Percentiles rank a stretch among this genome's conserved stretches.
Evolutionary conservation across 176 grass and related monocot species (phyloP).

Genomic region (Elaeis guineensis): DNA sequence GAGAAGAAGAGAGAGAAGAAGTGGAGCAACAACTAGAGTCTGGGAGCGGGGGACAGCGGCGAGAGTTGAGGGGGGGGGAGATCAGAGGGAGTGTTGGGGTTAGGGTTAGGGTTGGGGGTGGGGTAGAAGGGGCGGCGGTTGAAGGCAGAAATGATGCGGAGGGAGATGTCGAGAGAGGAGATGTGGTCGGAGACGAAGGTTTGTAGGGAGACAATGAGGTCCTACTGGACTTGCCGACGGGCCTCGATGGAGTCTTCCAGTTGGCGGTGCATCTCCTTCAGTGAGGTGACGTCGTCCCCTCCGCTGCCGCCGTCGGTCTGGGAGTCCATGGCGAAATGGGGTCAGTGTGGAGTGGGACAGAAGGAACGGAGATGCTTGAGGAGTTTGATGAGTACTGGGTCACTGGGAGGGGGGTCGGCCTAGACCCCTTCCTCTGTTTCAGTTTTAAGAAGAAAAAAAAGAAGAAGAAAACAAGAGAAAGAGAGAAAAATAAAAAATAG

Average conservation of each 20-base stretch:
- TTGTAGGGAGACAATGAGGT: slow-evolving; percentile 70
- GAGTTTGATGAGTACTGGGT: too few relatives aligned
- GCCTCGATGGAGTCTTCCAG: slow-evolving; percentile 52
- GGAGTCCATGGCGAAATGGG: slow-evolving; percentile 44
- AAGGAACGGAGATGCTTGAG: too few relatives aligned
- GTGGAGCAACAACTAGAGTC: too few relatives aligned
- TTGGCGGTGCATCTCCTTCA: slow-evolving; percentile 58
- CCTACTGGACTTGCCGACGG: slow-evolving; percentile 64
- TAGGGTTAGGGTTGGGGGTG: slow-evolving; percentile 31
- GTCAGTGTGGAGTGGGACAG: too few relatives aligned
- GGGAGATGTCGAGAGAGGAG: slow-evolving; percentile 64
- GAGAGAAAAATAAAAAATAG: too few relatives aligned
- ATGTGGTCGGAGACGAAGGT: slow-evolving; percentile 56
- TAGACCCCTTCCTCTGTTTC: too few relatives aligned
- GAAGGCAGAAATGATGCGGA: slow-evolving; percentile 76
- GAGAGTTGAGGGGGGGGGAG: slow-evolving; percentile 23
- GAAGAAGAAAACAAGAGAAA: too few relatives aligned
- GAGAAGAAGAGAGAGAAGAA: too few relatives aligned
- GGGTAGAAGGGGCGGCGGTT: slow-evolving; percentile 66
- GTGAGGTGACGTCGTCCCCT: slow-evolving; percentile 44
- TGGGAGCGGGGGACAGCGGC: slow-evolving; percentile 29
- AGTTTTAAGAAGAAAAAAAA: too few relatives aligned
- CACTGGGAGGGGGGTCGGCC: too few relatives aligned
- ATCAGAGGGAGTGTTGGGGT: slow-evolving; percentile 21
- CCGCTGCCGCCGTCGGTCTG: slow-evolving; percentile 25